Percentiles rank a stretch among this genome's conserved stretches.
These are phyloP conservation scores for Nasturtium officinale DNA, from an alignment of 345 rosid genomes.

Conservation along the genomic window DNA sequence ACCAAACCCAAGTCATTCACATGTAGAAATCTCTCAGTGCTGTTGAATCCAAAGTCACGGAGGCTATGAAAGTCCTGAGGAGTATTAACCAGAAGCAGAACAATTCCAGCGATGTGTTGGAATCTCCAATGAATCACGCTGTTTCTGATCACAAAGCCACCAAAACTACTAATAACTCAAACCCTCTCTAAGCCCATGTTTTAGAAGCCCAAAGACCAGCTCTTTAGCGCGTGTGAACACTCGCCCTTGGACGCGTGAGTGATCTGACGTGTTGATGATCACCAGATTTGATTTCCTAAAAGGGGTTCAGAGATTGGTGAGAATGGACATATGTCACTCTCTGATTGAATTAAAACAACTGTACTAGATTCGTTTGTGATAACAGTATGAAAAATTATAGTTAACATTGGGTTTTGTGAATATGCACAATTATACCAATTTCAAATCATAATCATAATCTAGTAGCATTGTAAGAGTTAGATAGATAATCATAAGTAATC, in stretches of 20 bases:
- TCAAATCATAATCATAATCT: too few species aligned
- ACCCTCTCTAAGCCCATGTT: background rate
- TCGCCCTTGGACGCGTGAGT: background rate
- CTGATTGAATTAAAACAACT: too few species aligned
- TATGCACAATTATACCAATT: too few species aligned
- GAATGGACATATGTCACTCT: too few species aligned
- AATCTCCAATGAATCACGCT: background rate
- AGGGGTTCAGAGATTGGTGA: too few species aligned
- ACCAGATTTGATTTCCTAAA: slow-evolving; percentile 46
- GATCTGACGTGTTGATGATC: background rate
- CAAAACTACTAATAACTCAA: background rate
- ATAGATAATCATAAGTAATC: too few species aligned
- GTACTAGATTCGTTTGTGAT: too few species aligned
- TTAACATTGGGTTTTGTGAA: background rate
- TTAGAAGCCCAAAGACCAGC: background rate
- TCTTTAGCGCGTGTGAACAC: background rate
- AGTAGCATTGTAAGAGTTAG: too few species aligned
- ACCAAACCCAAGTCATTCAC: slow-evolving; percentile 75
- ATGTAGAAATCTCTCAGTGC: slow-evolving; percentile 72
- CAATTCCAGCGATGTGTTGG: background rate
- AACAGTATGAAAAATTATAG: background rate
- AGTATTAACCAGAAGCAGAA: too few species aligned
- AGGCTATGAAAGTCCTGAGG: slow-evolving; percentile 70
- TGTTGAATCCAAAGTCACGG: slow-evolving; percentile 67
- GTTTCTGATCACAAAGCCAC: background rate